These are phyloP conservation scores for Botrytis elliptica DNA, from an alignment of 2,329 filamentous ascomycete species.

Conservation along the genomic window DNA sequence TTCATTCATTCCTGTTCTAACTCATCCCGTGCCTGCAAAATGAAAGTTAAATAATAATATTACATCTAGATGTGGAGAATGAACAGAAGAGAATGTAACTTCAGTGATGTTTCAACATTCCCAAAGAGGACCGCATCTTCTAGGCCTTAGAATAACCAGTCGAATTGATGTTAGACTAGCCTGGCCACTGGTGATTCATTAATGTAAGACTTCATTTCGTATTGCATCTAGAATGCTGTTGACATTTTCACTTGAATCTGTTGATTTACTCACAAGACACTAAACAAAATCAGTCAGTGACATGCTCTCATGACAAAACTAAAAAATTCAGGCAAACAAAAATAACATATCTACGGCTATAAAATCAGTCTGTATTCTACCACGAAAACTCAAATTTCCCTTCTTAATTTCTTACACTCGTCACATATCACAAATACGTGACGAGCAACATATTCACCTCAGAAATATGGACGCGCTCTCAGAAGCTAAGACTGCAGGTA, in stretches of 20 bases:
- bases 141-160: neutral
- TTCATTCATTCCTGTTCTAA: too few relatives aligned
- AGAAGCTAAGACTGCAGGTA: neutral
- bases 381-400: neutral
- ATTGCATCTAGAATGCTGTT: neutral
- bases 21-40: too few relatives aligned
- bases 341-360: neutral
- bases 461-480: neutral
- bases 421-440: accelerated
- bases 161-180: too few relatives aligned
- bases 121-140: neutral
- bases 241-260: neutral
- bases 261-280: neutral
- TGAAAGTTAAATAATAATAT: too few relatives aligned
- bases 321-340: neutral
- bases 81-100: too few relatives aligned
- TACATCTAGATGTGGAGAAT: too few relatives aligned
- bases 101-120: too few relatives aligned
- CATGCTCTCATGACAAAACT: neutral
- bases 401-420: neutral
- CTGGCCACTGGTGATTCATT: too few relatives aligned
- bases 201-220: too few relatives aligned
- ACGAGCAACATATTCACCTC: neutral
- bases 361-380: neutral
- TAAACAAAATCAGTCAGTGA: neutral